Conservation (phyloP, 2,329 filamentous ascomycete species). For the Eutypella sp. region DNA sequence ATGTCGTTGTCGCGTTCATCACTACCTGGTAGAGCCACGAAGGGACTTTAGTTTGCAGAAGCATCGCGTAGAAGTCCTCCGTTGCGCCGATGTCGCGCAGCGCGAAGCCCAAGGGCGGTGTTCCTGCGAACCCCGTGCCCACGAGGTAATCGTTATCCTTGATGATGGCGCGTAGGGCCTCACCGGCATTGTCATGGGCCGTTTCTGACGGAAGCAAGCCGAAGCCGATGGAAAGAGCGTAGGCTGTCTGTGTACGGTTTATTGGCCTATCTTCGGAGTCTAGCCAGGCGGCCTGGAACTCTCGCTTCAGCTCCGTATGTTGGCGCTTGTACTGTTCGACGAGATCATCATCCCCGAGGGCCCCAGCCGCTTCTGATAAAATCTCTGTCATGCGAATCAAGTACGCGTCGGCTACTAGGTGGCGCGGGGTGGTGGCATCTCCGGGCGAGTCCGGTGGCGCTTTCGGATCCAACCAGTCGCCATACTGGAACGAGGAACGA, state of each 20-base stretch:
- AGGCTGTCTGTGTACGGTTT: conserved; percentile 36
- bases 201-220: conserved; percentile 22
- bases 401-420: conserved; percentile 42
- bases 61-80: conserved; percentile 40
- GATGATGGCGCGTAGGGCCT: conserved; percentile 27
- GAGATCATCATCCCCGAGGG: conserved; percentile 25
- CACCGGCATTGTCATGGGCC: conserved; percentile 14
- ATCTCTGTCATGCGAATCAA: conserved; percentile 38
- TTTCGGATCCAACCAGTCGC: conserved; percentile 46
- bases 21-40: conserved; percentile 45
- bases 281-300: conserved; percentile 30
- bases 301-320: conserved; percentile 12
- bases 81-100: conserved; percentile 23
- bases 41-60: conserved; percentile 38
- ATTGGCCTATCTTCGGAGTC: conserved; percentile 21
- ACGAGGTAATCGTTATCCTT: conserved; percentile 29
- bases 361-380: conserved; percentile 28
- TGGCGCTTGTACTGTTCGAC: conserved; percentile 17
- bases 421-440: conserved; percentile 33
- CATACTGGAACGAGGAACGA: conserved; percentile 30
- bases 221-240: conserved; percentile 34
- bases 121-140: conserved; percentile 41
- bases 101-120: conserved; percentile 31
- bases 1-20: conserved; percentile 42
- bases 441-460: conserved; percentile 36